Evolutionary conservation across 441 rosid genomes (phyloP), one percentile per base, ranked within the genome.

Genomic region (Corymbia calophylla): DNA sequence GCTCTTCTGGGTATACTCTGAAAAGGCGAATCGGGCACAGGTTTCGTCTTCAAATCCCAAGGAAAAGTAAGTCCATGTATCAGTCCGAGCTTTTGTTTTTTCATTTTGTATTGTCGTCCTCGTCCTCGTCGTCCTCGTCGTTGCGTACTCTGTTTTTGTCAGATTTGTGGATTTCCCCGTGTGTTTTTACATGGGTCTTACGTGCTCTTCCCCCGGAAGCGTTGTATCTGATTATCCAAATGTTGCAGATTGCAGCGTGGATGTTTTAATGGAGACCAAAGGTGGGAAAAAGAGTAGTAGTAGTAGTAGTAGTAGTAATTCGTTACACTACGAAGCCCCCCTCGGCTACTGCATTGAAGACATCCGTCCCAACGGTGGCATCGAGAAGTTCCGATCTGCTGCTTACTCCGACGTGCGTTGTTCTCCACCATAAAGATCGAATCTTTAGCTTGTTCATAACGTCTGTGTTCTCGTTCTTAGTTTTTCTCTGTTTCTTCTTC

Each of bases 281-380:
- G 91, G 93, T 88, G 93, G 96, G 73, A 91, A 90, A 44, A 93
- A 92, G 92, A 95, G 93, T 82, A 88, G 93, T 8, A 88, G 92
- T 19, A 88, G 93, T 19, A 88, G 93, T 64, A 88, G 91, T 16
- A 80, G 35, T 35, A 55, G 58, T 15, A n/a, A 29, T 80, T 90
- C 91, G 62, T 11, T 88, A 15, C 93, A 92, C 39, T 93, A 93
- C 93, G 96, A 95, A 92, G 92, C 49, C 89, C 96, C 96, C 53
- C 94, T 94, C 58, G 96, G 95, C n/a, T 95, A 95, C 92, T 89
- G 91, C 92, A 92, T 94, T 89, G 95, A 94, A 94, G 95, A 94
- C 89, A 89, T 94, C 90, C 94, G 95, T 86, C 96, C 96, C 21
- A 90, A 92, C 94, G 96, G 95, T 56, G 96, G 95, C 90, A 90